A percentile compares a stretch with the other conserved stretches of the same genome.
These are phyloP conservation scores for Crithidia sp. DNA, from an alignment of 208 protist genomes.

Conservation along the genomic window DNA sequence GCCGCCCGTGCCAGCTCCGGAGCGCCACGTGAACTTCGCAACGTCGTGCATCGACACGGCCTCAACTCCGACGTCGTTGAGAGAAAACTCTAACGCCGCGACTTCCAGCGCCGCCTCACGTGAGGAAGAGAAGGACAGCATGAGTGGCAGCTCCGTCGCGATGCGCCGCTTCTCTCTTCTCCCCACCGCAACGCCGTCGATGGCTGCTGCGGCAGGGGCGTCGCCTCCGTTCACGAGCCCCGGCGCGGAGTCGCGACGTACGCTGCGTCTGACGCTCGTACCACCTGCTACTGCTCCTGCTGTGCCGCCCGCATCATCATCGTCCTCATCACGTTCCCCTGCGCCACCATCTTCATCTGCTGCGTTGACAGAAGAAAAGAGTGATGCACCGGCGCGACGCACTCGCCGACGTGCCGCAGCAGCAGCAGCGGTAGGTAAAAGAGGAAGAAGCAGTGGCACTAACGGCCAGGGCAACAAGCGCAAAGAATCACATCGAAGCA, in stretches of 20 bases:
- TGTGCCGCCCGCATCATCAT: neutral
- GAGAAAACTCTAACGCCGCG: too few species aligned
- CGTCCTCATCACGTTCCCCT: neutral
- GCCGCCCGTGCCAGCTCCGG: neutral
- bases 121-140: neutral
- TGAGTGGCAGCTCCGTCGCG: too few species aligned
- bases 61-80: too few species aligned
- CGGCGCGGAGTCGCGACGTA: neutral
- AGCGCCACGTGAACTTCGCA: constrained; percentile 1
- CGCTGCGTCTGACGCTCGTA: constrained; percentile 2
- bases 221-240: too few species aligned
- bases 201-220: neutral
- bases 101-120: too few species aligned
- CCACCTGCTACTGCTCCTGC: too few species aligned
- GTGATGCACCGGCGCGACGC: neutral
- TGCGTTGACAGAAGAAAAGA: neutral
- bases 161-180: too few species aligned
- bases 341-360: neutral
- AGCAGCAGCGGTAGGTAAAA: too few species aligned
- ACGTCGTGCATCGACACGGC: neutral
- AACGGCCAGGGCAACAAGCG: too few species aligned
- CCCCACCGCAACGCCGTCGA: too few species aligned
- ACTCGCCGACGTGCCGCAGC: too few species aligned
- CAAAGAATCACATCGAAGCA: neutral
- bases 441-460: too few species aligned